Percentiles rank a stretch among this genome's conserved stretches.
Evolutionary conservation across 2,329 filamentous ascomycete genomes (phyloP).

Genomic region (Tolypocladium capitatum): DNA sequence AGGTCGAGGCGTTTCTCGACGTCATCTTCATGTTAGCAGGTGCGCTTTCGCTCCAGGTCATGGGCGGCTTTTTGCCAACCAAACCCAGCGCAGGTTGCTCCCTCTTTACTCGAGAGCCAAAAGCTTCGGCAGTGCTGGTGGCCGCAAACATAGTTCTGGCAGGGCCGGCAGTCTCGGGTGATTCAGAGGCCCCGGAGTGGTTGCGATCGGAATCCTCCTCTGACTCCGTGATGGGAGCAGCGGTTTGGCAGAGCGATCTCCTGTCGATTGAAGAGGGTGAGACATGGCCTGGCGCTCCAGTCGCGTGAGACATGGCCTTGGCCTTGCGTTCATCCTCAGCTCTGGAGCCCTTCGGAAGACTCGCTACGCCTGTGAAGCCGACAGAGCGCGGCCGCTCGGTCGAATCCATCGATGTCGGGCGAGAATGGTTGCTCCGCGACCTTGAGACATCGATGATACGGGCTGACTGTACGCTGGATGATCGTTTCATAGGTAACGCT

Average conservation of each 20-base stretch:
- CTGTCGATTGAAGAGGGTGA: slow-evolving; percentile 15
- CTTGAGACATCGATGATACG: slow-evolving; percentile 44
- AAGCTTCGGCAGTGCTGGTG: background rate
- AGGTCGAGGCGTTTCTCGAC: slow-evolving; percentile 15
- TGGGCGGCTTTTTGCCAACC: background rate
- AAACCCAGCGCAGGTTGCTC: background rate
- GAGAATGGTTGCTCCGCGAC: slow-evolving; percentile 36
- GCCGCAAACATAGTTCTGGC: background rate
- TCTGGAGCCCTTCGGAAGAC: slow-evolving; percentile 19
- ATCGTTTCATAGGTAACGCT: slow-evolving; percentile 21
- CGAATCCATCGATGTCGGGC: slow-evolving; percentile 32
- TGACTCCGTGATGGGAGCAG: slow-evolving; percentile 28
- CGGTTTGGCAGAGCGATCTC: slow-evolving; percentile 13
- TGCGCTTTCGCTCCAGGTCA: slow-evolving; percentile 2
- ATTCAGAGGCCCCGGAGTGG: background rate
- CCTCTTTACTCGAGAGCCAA: background rate
- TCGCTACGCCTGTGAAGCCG: slow-evolving; percentile 27
- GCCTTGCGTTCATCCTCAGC: slow-evolving; percentile 25
- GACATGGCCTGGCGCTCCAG: slow-evolving; percentile 1
- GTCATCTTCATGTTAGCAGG: slow-evolving; percentile 20
- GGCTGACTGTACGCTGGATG: slow-evolving; percentile 39
- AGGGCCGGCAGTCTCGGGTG: background rate
- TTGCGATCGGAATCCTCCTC: slow-evolving; percentile 19
- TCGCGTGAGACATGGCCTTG: slow-evolving; percentile 6
- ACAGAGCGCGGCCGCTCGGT: slow-evolving; percentile 27